phyloP scores from a whole-genome alignment of 768 basidiomycete species.

The Paxillus rubicundulus region DNA sequence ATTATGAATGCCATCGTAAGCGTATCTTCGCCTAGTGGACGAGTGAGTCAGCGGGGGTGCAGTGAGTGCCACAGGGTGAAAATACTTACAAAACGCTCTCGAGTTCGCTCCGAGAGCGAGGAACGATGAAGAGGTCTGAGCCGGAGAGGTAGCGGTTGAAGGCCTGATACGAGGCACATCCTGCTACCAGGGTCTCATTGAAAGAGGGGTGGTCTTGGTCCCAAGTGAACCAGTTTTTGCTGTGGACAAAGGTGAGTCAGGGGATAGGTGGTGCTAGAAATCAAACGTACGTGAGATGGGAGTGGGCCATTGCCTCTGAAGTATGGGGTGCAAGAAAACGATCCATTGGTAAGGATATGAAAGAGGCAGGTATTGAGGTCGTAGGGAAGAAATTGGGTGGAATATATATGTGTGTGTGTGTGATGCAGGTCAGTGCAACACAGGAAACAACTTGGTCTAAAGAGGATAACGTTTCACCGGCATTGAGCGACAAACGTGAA shows the following conservation, averaged over 20 bases:
- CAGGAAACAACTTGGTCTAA: too few relatives aligned
- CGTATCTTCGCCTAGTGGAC: conserved; percentile 60
- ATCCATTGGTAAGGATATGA: conserved; percentile 45
- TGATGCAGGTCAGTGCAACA: not conserved
- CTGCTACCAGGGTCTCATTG: conserved; percentile 71
- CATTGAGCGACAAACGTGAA: conserved; percentile 16
- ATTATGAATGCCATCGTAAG: conserved; percentile 80
- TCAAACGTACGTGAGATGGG: conserved; percentile 56
- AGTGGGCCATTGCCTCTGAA: conserved; percentile 71
- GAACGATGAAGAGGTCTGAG: conserved; percentile 68
- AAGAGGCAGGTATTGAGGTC: not conserved
- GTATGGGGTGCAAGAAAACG: conserved; percentile 71
- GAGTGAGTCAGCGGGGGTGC: conserved; percentile 5
- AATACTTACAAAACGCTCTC: conserved; percentile 65
- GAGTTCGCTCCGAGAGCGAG: conserved; percentile 61
- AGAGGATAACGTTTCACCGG: too few relatives aligned
- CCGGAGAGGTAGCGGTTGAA: conserved; percentile 72
- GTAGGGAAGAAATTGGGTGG: not conserved
- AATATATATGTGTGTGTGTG: conserved; percentile 6
- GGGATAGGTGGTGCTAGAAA: not conserved
- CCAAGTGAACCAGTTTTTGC: conserved; percentile 69
- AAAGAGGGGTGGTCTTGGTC: conserved; percentile 67
- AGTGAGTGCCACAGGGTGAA: not conserved
- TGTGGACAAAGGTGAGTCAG: conserved; percentile 30
- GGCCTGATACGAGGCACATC: conserved; percentile 78